phyloP scores from a whole-genome alignment of 352 stramenopile genomes.

The Thraustochytrium sp. region DNA sequence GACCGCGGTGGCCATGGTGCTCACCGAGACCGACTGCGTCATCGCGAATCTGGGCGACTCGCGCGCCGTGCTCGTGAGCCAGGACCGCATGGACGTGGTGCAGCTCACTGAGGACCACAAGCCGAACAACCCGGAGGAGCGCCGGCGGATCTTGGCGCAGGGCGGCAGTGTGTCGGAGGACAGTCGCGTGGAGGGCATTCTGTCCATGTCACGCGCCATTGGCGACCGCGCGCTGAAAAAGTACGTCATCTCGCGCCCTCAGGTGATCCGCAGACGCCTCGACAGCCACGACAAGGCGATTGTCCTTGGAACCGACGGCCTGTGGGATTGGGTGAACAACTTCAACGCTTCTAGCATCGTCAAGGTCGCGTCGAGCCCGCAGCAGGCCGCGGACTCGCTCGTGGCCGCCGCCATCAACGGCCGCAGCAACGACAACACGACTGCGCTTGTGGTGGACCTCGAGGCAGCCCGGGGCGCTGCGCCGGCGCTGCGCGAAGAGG shows the following conservation, averaged over 20 bases:
- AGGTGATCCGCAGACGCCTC: conserved; percentile 49
- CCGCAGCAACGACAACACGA: conserved; percentile 80
- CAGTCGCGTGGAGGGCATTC: conserved; percentile 82
- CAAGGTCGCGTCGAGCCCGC: conserved; percentile 52
- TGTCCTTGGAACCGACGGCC: conserved; percentile 65
- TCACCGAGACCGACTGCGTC: conserved; percentile 49
- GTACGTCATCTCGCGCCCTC: conserved; percentile 78
- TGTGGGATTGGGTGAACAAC: conserved; percentile 83
- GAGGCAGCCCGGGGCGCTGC: not conserved
- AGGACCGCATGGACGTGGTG: conserved; percentile 50
- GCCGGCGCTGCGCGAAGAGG: not conserved
- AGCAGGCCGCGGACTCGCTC: conserved; percentile 48
- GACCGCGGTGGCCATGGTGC: conserved; percentile 50
- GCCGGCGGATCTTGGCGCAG: conserved; percentile 71
- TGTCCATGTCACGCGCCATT: conserved; percentile 80
- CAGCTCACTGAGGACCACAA: conserved; percentile 80
- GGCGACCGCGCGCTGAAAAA: conserved; percentile 82
- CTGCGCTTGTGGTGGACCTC: conserved; percentile 77
- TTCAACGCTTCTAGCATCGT: conserved; percentile 69
- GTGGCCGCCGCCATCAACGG: conserved; percentile 73
- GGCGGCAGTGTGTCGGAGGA: conserved; percentile 79
- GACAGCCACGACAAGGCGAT: not conserved
- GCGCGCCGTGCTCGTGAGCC: conserved; percentile 72
- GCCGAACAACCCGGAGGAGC: conserved; percentile 78
- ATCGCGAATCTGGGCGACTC: conserved; percentile 81